Evolutionary conservation across 306 rosid genomes (phyloP), one percentile per base, ranked within the genome.

Genomic region (Fragaria vesca): DNA sequence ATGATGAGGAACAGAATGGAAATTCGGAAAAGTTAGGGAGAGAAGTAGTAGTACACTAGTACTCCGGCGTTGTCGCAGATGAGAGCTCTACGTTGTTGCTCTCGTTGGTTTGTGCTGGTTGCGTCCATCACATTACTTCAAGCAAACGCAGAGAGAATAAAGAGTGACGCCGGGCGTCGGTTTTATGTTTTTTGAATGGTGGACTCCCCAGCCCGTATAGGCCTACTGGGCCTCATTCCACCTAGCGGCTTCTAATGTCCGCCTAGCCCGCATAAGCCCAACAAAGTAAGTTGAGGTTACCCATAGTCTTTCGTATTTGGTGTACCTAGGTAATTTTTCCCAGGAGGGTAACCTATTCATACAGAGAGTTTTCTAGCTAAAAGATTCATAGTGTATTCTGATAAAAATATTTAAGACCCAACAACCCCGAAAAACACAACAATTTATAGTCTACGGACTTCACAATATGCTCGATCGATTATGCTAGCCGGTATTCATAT

Each of bases 1-100:
- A 24, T 26, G 16, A 72, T 6, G 47, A 17, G 38, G 32, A 72
- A 28, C 40, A 40, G 6, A n/a, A 46, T 54, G 45, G 12, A 21
- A 50, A 8, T 20, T 32, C 12, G 12, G 28, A n/a, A 1, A 50
- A 52, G 11, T 52, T 52, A 20, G 38, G 69, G 46, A 61, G 81
- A 32, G 4, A 4, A 32, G 50, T 36, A 42, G 43, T 30, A 76
- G 77, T 15, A n/a, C 34, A 32, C 34, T 32, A 32, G 69, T 84
- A 95, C 97, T 81, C 97, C 99, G 45, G 99, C 99, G 79, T 95
- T 95, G 87, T 95, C 97, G 81, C 99, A 95, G 70, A 95, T 97
- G 88, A 95, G 24, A 30, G 73, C 47, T 36, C 60, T 30, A 43
- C 32, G 18, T 51, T 21, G 76, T 42, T 30, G 13, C 42, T 51